phyloP scores from a whole-genome alignment of 129 eudicot species.

The Flaveria trinervia region DNA sequence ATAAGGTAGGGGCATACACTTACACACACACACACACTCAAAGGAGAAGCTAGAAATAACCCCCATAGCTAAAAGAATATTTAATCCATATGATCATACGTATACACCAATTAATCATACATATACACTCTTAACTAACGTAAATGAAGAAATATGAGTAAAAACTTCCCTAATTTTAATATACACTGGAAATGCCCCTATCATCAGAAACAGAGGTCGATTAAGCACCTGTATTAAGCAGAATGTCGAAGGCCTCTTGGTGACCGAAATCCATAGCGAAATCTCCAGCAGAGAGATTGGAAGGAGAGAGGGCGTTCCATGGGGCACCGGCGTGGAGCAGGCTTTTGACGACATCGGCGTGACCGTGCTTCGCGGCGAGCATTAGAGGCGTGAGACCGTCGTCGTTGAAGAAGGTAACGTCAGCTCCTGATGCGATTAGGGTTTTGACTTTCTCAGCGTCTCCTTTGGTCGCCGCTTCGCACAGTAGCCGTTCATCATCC shows the following conservation, averaged over 20 bases:
- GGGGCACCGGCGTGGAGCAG: constrained; percentile 95
- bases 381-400: constrained; percentile 85
- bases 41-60: too few species aligned
- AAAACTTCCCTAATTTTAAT: too few species aligned
- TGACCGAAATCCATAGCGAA: constrained; percentile 88
- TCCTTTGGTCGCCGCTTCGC: constrained; percentile 71
- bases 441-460: constrained; percentile 41
- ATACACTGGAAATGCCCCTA: too few species aligned
- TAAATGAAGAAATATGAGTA: too few species aligned
- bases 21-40: too few species aligned
- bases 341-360: constrained; percentile 49
- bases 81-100: too few species aligned
- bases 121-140: too few species aligned
- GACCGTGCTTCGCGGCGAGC: constrained; percentile 93
- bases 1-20: too few species aligned
- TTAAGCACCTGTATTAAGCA: constrained; percentile 67
- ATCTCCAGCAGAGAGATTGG: constrained; percentile 88
- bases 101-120: too few species aligned
- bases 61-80: too few species aligned
- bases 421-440: constrained; percentile 67
- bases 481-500: constrained; percentile 53
- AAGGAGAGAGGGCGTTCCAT: constrained; percentile 92
- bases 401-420: constrained; percentile 69
- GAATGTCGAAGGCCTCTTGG: constrained; percentile 75
- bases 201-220: too few species aligned